Percentiles rank a stretch among this genome's conserved stretches.
Evolutionary conservation across 2,329 filamentous ascomycete species (phyloP).

Genomic region (Calonectria hawksworthii): DNA sequence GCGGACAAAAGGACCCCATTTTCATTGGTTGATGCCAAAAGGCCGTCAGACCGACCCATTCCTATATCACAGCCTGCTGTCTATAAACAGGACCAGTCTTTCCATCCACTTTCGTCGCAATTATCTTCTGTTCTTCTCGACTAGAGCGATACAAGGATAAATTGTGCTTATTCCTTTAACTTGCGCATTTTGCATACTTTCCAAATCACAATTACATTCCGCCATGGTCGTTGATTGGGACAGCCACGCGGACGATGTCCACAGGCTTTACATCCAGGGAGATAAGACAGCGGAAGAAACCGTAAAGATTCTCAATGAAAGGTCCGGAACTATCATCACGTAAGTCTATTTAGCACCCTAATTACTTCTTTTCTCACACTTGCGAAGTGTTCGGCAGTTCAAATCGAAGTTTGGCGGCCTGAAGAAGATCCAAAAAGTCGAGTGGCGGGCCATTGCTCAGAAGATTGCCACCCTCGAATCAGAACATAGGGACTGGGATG

Average conservation of each 20-base stretch:
- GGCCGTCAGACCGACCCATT: neutral
- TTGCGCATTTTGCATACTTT: neutral
- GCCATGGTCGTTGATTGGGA: neutral
- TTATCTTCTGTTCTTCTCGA: neutral
- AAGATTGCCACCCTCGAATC: neutral
- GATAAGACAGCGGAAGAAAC: neutral
- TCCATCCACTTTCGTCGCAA: neutral
- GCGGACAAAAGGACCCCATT: too few species aligned
- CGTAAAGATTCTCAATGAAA: neutral
- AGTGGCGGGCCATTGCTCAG: neutral
- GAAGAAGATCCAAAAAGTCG: neutral
- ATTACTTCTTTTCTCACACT: neutral
- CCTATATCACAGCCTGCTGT: fast-evolving
- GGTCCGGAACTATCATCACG: neutral
- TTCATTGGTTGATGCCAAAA: neutral
- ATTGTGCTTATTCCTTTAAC: neutral
- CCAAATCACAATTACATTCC: neutral
- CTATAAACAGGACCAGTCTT: neutral
- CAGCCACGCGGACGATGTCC: neutral
- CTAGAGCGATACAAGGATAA: too few species aligned
- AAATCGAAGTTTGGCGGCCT: neutral
- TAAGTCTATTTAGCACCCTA: neutral
- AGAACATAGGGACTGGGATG: neutral
- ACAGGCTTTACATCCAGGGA: neutral
- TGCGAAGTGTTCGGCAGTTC: neutral